Evolutionary conservation across 2,329 filamentous ascomycete genomes (phyloP).

Genomic region (Penicillium sp.): DNA sequence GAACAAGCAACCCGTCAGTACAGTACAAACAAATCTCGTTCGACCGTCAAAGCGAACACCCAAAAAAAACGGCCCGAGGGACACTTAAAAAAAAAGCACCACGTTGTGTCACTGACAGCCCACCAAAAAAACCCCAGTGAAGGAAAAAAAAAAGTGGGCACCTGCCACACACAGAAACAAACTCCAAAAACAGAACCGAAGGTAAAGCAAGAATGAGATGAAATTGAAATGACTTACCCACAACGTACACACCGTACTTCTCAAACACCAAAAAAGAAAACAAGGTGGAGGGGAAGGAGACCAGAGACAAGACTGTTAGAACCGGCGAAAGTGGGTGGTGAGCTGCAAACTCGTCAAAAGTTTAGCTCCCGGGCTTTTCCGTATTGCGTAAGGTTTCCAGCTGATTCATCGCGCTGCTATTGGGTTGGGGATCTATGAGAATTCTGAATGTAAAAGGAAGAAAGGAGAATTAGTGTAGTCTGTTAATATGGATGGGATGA

Average conservation of each 20-base stretch:
- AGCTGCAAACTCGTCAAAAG: constrained; percentile 38
- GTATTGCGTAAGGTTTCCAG: constrained; percentile 44
- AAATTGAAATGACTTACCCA: constrained; percentile 26
- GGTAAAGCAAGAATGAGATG: constrained; percentile 17
- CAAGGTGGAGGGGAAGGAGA: constrained; percentile 15
- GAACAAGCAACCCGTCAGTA: constrained; percentile 24
- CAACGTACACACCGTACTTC: constrained; percentile 5
- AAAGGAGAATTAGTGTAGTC: background rate
- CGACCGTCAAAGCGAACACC: background rate
- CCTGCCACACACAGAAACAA: background rate
- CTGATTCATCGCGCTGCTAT: constrained; percentile 21
- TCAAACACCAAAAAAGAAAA: constrained; percentile 19
- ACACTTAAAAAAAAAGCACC: constrained; percentile 16
- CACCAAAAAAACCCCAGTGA: constrained; percentile 24
- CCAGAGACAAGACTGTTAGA: background rate
- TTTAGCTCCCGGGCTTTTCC: constrained; percentile 49
- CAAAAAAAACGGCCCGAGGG: constrained; percentile 7
- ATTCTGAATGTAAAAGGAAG: background rate
- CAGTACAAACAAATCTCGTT: constrained; percentile 39
- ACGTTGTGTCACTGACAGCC: constrained; percentile 39
- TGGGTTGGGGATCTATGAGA: background rate
- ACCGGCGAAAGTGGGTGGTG: constrained; percentile 19
- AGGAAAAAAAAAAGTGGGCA: background rate
- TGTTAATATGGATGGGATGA: background rate
- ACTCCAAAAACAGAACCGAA: too few relatives aligned